A percentile compares a stretch with the other conserved stretches of the same genome.
These are phyloP conservation scores for Prunus padus DNA, from an alignment of 306 rosid species.

Conservation along the genomic window DNA sequence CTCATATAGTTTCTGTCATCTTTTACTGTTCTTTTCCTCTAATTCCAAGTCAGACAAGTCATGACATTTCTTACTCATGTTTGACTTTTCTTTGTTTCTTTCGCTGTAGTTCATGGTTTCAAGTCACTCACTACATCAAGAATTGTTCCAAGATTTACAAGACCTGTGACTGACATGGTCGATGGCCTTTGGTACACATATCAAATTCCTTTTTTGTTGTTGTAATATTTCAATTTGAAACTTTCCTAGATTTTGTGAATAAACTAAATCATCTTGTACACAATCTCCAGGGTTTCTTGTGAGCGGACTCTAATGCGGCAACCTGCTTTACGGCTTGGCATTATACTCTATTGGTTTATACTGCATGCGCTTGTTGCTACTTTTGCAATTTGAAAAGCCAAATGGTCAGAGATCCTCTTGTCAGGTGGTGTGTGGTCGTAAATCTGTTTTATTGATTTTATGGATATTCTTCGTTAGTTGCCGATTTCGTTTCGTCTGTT, in stretches of 20 bases:
- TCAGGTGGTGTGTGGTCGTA: constrained; percentile 10
- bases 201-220: constrained; percentile 15
- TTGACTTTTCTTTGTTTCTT: constrained; percentile 25
- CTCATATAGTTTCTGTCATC: constrained; percentile 3
- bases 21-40: constrained; percentile 10
- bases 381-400: constrained; percentile 59
- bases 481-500: too few species aligned
- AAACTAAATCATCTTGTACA: constrained; percentile 18
- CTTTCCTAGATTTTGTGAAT: constrained; percentile 10
- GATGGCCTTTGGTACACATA: constrained; percentile 88
- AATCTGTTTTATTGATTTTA: not conserved
- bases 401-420: constrained; percentile 31
- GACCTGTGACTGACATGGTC: constrained; percentile 80
- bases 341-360: constrained; percentile 81
- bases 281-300: constrained; percentile 78
- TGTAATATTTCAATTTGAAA: constrained; percentile 9
- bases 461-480: not conserved
- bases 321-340: constrained; percentile 81
- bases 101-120: constrained; percentile 79
- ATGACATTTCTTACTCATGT: not conserved
- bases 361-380: constrained; percentile 83
- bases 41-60: constrained; percentile 3
- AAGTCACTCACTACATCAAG: constrained; percentile 85
- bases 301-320: constrained; percentile 94
- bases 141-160: constrained; percentile 84